Percentiles rank a stretch among this genome's conserved stretches.
Conservation (phyloP, 73 alveolate genomes). For the Paramecium primaurelia region DNA sequence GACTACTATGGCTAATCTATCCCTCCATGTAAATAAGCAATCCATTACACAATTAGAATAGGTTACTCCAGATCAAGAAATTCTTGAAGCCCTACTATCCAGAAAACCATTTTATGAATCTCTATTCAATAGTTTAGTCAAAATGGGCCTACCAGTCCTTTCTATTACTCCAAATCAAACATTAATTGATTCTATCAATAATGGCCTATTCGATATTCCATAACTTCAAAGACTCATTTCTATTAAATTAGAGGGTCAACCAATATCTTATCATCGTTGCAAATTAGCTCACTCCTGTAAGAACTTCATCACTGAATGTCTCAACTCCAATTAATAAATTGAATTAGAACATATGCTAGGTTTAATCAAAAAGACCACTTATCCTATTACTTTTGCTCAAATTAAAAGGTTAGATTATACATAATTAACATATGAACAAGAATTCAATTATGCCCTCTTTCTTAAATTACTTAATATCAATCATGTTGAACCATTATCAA, state of each 20-base stretch:
- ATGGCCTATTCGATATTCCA: background rate
- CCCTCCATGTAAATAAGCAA: background rate
- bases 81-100: background rate
- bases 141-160: background rate
- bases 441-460: background rate
- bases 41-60: background rate
- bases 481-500: background rate
- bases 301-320: background rate
- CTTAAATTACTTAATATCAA: background rate
- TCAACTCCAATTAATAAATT: background rate
- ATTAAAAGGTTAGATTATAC: background rate
- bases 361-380: background rate
- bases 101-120: background rate
- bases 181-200: background rate
- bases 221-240: background rate
- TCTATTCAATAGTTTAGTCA: background rate
- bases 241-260: background rate
- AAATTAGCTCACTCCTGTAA: background rate
- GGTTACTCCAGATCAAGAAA: background rate
- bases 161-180: background rate
- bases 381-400: background rate
- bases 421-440: background rate
- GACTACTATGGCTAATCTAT: background rate
- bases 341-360: background rate
- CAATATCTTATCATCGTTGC: background rate